Conservation (phyloP, 2,329 filamentous ascomycete genomes). For the Calonectria montana region DNA sequence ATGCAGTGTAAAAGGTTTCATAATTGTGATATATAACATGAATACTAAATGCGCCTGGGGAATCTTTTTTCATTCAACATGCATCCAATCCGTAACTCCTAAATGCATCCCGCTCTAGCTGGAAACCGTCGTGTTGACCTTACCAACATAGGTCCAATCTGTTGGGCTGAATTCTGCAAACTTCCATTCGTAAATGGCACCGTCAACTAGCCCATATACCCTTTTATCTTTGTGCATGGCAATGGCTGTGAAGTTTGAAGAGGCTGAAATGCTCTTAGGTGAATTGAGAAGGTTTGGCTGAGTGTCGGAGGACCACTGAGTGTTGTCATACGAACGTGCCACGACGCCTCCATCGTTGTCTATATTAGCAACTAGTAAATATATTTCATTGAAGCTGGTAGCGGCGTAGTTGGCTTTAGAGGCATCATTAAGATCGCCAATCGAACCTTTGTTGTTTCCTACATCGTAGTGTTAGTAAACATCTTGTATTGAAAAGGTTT, state of each 20-base stretch:
- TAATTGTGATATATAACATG: background rate
- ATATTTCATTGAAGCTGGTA: background rate
- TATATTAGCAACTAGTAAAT: conserved; percentile 2
- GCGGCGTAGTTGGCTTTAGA: background rate
- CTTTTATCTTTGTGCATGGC: background rate
- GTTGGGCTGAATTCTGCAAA: background rate
- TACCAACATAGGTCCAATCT: background rate
- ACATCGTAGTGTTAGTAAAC: background rate
- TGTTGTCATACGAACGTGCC: background rate
- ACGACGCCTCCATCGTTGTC: background rate
- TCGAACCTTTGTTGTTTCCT: background rate
- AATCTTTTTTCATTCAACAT: background rate
- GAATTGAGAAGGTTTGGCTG: background rate
- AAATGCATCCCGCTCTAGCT: background rate
- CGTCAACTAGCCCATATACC: background rate
- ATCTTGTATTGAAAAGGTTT: too few species aligned
- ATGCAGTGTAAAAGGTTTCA: background rate
- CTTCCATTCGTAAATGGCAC: background rate
- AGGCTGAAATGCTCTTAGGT: background rate
- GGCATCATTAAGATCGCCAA: background rate
- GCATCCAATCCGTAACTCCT: background rate
- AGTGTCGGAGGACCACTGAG: background rate
- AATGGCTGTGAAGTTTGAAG: background rate
- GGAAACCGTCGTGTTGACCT: background rate
- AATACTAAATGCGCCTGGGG: background rate